Evolutionary conservation across 1,284 basidiomycete species (phyloP).

Genomic region (Hymenochaete sp.): DNA sequence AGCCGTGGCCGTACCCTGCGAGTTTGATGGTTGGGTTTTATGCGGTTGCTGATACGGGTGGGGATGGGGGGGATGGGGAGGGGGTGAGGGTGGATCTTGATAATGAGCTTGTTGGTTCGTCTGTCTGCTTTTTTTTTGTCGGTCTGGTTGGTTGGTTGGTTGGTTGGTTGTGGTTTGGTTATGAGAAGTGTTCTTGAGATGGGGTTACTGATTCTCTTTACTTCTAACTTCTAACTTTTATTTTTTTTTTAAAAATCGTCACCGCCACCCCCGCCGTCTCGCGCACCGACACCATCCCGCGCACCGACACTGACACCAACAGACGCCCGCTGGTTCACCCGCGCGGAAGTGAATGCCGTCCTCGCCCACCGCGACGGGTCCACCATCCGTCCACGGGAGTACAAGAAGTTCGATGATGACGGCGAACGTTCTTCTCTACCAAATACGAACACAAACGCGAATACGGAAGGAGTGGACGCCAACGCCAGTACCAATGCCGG

Average conservation of each 20-base stretch:
- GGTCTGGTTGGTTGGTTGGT: too few species aligned
- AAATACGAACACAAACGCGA: constrained; percentile 19
- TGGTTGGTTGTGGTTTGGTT: too few species aligned
- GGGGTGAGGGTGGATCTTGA: constrained; percentile 84
- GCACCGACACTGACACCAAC: constrained; percentile 1
- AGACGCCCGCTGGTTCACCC: constrained; percentile 88
- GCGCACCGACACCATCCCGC: background rate
- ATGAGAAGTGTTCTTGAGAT: constrained; percentile 23
- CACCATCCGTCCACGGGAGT: constrained; percentile 47
- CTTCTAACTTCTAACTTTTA: background rate
- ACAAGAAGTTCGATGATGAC: constrained; percentile 45
- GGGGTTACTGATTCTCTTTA: background rate
- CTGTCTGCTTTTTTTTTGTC: too few species aligned
- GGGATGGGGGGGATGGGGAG: too few species aligned
- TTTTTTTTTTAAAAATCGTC: background rate
- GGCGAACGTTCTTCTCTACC: constrained; percentile 22
- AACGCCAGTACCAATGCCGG: constrained; percentile 21
- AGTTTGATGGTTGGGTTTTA: constrained; percentile 91
- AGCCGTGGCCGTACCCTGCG: constrained; percentile 85
- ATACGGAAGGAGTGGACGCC: constrained; percentile 25
- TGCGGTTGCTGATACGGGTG: constrained; percentile 66
- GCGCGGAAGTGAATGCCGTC: constrained; percentile 60
- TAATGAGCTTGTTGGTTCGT: constrained; percentile 94
- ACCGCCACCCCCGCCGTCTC: background rate
- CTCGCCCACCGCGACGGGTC: constrained; percentile 51